Conservation (phyloP, 352 stramenopile species). For the Pythium dissotocum region DNA sequence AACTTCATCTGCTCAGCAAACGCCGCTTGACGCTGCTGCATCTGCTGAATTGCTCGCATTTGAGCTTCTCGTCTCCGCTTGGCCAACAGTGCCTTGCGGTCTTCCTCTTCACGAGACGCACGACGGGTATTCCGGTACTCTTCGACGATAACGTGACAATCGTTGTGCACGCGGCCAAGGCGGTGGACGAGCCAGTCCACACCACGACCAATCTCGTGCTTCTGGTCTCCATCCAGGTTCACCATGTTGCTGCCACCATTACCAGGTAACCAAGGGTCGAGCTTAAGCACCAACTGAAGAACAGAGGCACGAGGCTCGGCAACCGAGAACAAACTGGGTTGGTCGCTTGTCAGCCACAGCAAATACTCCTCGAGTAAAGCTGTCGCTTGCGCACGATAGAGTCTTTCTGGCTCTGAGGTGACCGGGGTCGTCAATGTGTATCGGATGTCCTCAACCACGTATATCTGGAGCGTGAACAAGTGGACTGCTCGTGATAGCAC, state of each 20-base stretch:
- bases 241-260: slow-evolving; percentile 53
- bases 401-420: slow-evolving; percentile 40
- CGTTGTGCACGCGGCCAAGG: slow-evolving; percentile 46
- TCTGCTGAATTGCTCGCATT: slow-evolving; percentile 72
- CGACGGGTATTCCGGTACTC: slow-evolving; percentile 60
- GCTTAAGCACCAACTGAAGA: slow-evolving; percentile 61
- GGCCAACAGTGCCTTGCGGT: slow-evolving; percentile 57
- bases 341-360: slow-evolving; percentile 52
- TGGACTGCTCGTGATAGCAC: slow-evolving; percentile 72
- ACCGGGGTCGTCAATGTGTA: slow-evolving; percentile 59
- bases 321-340: slow-evolving; percentile 36
- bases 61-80: slow-evolving; percentile 73
- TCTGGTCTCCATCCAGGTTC: slow-evolving; percentile 77
- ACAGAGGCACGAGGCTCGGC: slow-evolving; percentile 40
- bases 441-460: slow-evolving; percentile 75
- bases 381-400: slow-evolving; percentile 47
- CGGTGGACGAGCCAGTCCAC: slow-evolving; percentile 82
- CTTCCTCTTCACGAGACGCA: slow-evolving; percentile 66
- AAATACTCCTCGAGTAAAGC: slow-evolving; percentile 56
- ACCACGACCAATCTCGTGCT: slow-evolving; percentile 78
- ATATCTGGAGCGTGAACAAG: slow-evolving; percentile 80
- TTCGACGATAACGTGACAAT: slow-evolving; percentile 49
- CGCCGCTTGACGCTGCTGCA: slow-evolving; percentile 78
- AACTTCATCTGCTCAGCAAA: slow-evolving; percentile 79
- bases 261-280: slow-evolving; percentile 69